Base-by-base conservation (phyloP, 139 green algal genomes). In the Chlorella vulgaris region DNA sequence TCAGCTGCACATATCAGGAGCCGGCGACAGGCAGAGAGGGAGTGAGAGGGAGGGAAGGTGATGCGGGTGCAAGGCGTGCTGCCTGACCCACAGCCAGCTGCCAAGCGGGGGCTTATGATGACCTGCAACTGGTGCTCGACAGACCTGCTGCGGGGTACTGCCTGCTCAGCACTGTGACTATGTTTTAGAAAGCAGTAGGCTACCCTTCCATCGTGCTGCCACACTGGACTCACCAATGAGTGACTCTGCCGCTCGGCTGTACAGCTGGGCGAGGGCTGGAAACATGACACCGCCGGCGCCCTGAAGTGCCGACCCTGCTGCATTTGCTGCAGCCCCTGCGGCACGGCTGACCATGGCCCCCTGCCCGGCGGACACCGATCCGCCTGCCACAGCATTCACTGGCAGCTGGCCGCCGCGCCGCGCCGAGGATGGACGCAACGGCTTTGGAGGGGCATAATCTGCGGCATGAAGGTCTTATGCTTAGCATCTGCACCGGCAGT, bases 171-270 rank as follows among this genome's bases (percentile, higher is more conserved):
- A n/a, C n/a, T n/a, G n/a, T n/a, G n/a, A n/a, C n/a, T n/a, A n/a
- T n/a, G n/a, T n/a, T n/a, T n/a, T n/a, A n/a, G n/a, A n/a, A n/a
- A n/a, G n/a, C n/a, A n/a, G n/a, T n/a, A n/a, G n/a, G n/a, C n/a
- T n/a, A n/a, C n/a, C n/a, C n/a, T n/a, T n/a, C n/a, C n/a, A n/a
- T n/a, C n/a, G n/a, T n/a, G n/a, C n/a, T n/a, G n/a, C n/a, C n/a
- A n/a, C n/a, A n/a, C n/a, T n/a, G n/a, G n/a, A n/a, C 73, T 39
- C 53, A 79, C 73, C 73, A 1, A 79, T 79, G 33, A 79, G 73
- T 0, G 53, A 55, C 24, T 60, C 73, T 3, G 73, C 73, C 5
- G 73, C 73, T 3, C 40, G 73, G 73, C 73, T 79, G 73, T 79
- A 79, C 35, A 79, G 73, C 36, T 79, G 73, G 0, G 35, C 73